phyloP scores from a whole-genome alignment of 352 stramenopile species.

The Globisporangium cederbergense region DNA sequence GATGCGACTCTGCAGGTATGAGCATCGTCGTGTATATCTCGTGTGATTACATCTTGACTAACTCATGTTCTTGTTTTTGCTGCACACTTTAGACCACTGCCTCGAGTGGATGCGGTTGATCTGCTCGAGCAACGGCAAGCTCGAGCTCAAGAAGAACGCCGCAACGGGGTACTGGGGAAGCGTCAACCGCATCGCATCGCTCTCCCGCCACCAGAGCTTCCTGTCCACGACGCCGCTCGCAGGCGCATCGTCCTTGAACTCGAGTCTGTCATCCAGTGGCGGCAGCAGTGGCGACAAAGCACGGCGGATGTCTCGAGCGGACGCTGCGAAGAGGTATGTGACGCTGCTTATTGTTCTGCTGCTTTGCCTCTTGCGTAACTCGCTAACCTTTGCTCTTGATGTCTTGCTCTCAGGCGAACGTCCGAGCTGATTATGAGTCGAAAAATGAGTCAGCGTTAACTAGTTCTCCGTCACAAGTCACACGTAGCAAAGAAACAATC shows the following conservation, averaged over 20 bases:
- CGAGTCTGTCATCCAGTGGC: conserved; percentile 11
- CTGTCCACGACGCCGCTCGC: conserved; percentile 54
- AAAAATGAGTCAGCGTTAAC: conserved; percentile 57
- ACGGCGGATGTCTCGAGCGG: conserved; percentile 65
- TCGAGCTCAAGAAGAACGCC: conserved; percentile 88
- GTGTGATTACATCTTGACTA: background rate
- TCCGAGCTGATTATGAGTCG: conserved; percentile 85
- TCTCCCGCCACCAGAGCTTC: conserved; percentile 85
- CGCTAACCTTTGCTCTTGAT: conserved; percentile 7
- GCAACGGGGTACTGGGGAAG: conserved; percentile 81
- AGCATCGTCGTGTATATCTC: background rate
- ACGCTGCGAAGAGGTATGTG: conserved; percentile 74
- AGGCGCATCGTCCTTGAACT: conserved; percentile 29
- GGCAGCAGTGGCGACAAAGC: conserved; percentile 30
- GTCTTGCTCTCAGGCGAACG: conserved; percentile 44
- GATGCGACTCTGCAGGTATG: conserved; percentile 80
- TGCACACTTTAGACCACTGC: conserved; percentile 57
- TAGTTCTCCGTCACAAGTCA: background rate
- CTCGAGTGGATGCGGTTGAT: conserved; percentile 87
- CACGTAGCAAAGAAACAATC: background rate
- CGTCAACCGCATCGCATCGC: conserved; percentile 80
- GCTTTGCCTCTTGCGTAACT: background rate
- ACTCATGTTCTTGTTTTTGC: background rate
- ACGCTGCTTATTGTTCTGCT: background rate
- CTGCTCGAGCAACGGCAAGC: conserved; percentile 80